phyloP scores from a whole-genome alignment of 2,329 filamentous ascomycete species.

The Alternaria angustiovoidea region DNA sequence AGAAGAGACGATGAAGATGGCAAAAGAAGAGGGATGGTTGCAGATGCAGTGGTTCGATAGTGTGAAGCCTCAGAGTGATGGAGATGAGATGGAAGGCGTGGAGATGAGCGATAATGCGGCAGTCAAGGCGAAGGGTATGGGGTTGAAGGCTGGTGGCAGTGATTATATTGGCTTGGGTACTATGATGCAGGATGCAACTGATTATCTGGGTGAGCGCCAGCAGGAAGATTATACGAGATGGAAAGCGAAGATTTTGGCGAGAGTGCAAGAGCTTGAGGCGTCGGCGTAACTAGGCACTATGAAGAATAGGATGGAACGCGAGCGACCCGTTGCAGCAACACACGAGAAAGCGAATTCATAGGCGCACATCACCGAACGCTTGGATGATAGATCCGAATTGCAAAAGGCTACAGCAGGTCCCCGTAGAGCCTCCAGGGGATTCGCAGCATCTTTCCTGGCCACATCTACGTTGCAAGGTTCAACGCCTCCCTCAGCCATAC shows the following conservation, averaged over 20 bases:
- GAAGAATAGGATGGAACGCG: background rate
- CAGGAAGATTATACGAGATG: conserved; percentile 69
- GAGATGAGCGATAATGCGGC: conserved; percentile 30
- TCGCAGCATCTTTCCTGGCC: background rate
- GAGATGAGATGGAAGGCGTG: conserved; percentile 39
- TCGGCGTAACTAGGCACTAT: background rate
- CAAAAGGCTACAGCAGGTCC: background rate
- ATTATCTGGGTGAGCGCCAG: conserved; percentile 72
- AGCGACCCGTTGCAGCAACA: background rate
- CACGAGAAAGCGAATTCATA: background rate
- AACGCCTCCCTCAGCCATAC: background rate
- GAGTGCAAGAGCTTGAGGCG: conserved; percentile 61
- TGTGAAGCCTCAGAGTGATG: conserved; percentile 48
- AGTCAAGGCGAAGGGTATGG: conserved; percentile 49
- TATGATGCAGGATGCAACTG: conserved; percentile 79
- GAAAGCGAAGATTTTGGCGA: conserved; percentile 67
- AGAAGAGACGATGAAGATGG: conserved; percentile 43
- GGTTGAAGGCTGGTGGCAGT: conserved; percentile 55
- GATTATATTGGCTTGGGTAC: conserved; percentile 61
- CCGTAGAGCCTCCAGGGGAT: background rate
- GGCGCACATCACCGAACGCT: background rate
- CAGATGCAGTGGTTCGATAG: conserved; percentile 66
- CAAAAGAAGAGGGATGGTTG: conserved; percentile 54
- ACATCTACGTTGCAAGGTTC: background rate
- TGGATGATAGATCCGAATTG: background rate